Conservation (phyloP, 2,329 filamentous ascomycete genomes). For the Nemania diffusa region DNA sequence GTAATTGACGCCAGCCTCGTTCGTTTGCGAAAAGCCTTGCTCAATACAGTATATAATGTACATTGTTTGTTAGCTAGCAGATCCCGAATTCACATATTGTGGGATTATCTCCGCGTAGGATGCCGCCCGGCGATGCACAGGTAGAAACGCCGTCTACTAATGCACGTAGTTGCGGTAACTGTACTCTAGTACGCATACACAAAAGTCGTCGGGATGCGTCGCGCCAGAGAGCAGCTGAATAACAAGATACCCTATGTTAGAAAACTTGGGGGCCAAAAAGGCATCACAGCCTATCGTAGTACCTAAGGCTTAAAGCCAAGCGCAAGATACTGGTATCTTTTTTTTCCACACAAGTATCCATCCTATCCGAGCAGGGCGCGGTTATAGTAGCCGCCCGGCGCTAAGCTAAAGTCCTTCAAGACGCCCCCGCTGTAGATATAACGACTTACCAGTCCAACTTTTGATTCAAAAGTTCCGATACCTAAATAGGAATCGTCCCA, state of each 20-base stretch:
- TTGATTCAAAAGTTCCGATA: constrained; percentile 16
- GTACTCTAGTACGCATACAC: neutral
- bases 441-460: constrained; percentile 1
- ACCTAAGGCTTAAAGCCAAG: neutral
- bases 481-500: constrained; percentile 24
- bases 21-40: neutral
- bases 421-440: constrained; percentile 32
- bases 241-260: neutral
- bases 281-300: constrained; percentile 2
- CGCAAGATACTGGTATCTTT: neutral
- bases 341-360: neutral
- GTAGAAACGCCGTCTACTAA: neutral
- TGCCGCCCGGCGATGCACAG: neutral
- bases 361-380: neutral
- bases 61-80: neutral
- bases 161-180: neutral
- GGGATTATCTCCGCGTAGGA: neutral
- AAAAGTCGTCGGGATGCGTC: neutral
- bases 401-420: constrained; percentile 27
- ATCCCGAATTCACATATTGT: neutral
- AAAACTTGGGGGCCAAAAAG: neutral
- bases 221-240: neutral
- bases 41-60: neutral
- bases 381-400: constrained; percentile 14
- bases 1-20: neutral